phyloP scores from a whole-genome alignment of 1,139 yeast genomes.

The Lizanozyma gosingica region DNA sequence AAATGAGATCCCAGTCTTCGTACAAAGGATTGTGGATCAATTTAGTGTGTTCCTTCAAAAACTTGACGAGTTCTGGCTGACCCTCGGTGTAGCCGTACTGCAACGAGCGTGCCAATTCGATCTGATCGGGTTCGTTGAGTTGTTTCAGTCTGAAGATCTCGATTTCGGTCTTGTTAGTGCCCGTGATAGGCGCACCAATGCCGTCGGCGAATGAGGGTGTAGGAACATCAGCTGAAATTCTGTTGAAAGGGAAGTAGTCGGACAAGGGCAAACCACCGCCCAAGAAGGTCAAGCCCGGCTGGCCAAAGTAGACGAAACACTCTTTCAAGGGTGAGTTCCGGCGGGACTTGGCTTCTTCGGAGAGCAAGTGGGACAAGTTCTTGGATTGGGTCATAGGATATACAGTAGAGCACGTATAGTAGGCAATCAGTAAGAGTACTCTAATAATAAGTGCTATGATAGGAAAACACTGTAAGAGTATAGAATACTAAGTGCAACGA shows the following conservation, averaged over 20 bases:
- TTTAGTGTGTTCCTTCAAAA: conserved; percentile 71
- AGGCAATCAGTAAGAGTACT: no score
- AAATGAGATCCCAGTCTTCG: conserved; percentile 56
- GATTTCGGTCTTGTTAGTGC: conserved; percentile 33
- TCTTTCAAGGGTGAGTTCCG: conserved; percentile 72
- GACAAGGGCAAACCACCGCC: conserved; percentile 95
- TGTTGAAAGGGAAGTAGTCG: conserved; percentile 87
- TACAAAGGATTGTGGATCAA: conserved; percentile 58
- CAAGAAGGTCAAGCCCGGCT: conserved; percentile 74
- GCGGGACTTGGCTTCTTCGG: conserved; percentile 73
- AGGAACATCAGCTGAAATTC: conserved; percentile 60
- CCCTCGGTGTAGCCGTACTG: conserved; percentile 90
- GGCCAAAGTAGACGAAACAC: conserved; percentile 67
- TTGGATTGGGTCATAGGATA: conserved; percentile 34
- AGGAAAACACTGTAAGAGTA: no score
- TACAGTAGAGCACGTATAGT: no score
- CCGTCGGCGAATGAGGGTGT: conserved; percentile 71
- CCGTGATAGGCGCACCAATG: conserved; percentile 56
- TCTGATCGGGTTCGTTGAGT: conserved; percentile 36
- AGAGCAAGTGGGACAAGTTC: conserved; percentile 68
- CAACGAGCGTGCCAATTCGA: conserved; percentile 75
- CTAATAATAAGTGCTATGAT: no score
- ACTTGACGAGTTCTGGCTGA: conserved; percentile 55
- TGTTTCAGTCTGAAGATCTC: conserved; percentile 35
- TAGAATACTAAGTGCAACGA: no score